These are phyloP conservation scores for Trichomonas gallinae DNA, from an alignment of 208 protist genomes.

Conservation along the genomic window DNA sequence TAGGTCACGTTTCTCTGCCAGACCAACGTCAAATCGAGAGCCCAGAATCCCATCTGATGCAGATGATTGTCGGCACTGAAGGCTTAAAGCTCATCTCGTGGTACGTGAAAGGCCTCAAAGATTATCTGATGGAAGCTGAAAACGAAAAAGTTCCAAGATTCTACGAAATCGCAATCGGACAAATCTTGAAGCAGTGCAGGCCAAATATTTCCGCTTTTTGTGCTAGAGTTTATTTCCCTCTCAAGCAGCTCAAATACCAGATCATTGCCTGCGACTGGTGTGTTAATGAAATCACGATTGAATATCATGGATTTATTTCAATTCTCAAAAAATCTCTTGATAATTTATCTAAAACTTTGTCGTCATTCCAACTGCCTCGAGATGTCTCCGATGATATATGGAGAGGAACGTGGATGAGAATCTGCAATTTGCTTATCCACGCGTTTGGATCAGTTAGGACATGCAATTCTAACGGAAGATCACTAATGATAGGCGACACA, in stretches of 20 bases:
- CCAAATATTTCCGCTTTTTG: not conserved
- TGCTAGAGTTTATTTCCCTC: not conserved
- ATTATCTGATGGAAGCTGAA: not conserved
- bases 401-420: not conserved
- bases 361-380: not conserved
- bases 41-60: not conserved
- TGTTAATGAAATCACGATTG: not conserved
- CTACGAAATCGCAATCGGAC: not conserved
- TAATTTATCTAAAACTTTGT: not conserved
- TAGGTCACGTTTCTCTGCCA: not conserved
- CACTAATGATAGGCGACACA: not conserved
- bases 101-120: not conserved
- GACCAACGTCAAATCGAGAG: not conserved
- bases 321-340: not conserved
- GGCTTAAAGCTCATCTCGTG: not conserved
- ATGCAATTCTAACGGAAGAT: not conserved
- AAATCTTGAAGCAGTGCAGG: not conserved
- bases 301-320: not conserved
- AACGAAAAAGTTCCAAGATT: not conserved
- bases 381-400: not conserved
- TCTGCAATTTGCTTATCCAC: not conserved
- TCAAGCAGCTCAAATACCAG: not conserved
- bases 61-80: not conserved
- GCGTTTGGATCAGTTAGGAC: not conserved
- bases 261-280: not conserved